A percentile compares a stretch with the other conserved stretches of the same genome.
Conservation (phyloP, 169 alveolate genomes). For the Cryptosporidium xiaoi region DNA sequence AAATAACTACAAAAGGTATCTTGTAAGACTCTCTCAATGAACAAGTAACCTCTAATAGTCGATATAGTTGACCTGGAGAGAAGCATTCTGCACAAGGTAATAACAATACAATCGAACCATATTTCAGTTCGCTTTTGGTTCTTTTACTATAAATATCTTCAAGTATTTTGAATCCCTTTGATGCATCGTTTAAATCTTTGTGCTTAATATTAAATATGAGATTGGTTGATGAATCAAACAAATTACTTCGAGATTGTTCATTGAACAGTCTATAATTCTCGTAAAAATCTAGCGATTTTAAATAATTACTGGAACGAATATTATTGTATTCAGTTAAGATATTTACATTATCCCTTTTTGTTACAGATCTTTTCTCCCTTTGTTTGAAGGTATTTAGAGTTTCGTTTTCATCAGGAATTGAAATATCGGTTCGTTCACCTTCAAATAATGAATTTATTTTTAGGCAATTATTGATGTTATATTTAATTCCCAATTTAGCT, state of each 20-base stretch:
- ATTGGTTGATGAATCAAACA: too few species aligned
- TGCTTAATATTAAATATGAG: not conserved
- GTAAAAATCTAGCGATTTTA: too few species aligned
- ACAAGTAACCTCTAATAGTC: slow-evolving; percentile 20
- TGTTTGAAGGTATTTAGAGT: not conserved
- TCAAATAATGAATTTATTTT: not conserved
- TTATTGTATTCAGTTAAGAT: too few species aligned
- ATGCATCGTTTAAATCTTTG: not conserved
- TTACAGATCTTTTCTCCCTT: too few species aligned
- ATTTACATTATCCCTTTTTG: too few species aligned
- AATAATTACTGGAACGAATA: too few species aligned
- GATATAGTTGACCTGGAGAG: slow-evolving; percentile 26
- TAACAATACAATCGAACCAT: slow-evolving; percentile 17
- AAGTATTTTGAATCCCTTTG: slow-evolving; percentile 43
- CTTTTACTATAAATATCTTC: slow-evolving; percentile 4
- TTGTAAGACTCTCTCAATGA: slow-evolving; percentile 35
- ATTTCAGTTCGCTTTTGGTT: not conserved
- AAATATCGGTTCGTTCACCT: not conserved
- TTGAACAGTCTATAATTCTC: too few species aligned
- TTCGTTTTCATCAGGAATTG: not conserved
- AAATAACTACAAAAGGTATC: slow-evolving; percentile 16
- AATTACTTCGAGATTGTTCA: too few species aligned
- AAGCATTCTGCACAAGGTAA: slow-evolving; percentile 37
- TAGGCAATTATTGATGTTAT: not conserved
- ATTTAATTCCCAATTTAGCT: not conserved